Conservation (phyloP, 768 basidiomycete species). For the Mrakia blollopis region DNA sequence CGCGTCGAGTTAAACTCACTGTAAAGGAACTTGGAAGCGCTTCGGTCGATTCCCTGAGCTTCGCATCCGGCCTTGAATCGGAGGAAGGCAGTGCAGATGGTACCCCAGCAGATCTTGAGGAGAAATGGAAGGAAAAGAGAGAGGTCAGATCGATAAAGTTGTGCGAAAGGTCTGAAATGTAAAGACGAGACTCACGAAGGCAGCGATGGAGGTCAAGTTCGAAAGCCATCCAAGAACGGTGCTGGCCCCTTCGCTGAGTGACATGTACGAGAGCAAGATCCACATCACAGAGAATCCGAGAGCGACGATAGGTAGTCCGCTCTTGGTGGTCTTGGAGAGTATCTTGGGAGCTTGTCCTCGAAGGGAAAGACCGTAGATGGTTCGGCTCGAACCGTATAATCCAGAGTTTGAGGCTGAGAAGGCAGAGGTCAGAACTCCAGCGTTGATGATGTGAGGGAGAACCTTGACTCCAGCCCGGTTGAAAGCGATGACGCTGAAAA, state of each 20-base stretch:
- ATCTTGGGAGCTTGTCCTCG: conserved; percentile 49
- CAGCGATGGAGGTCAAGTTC: conserved; percentile 52
- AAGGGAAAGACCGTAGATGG: conserved; percentile 46
- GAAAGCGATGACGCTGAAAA: conserved; percentile 64
- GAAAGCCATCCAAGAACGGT: conserved; percentile 55
- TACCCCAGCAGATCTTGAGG: conserved; percentile 11
- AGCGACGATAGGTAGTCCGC: conserved; percentile 52
- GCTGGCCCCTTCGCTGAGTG: conserved; percentile 46
- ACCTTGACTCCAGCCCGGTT: conserved; percentile 63
- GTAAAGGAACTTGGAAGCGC: conserved; percentile 23
- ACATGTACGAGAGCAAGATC: conserved; percentile 35
- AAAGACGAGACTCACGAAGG: neutral
- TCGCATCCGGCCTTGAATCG: conserved; percentile 24
- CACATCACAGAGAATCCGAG: conserved; percentile 40
- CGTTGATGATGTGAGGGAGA: conserved; percentile 58
- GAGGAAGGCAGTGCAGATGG: conserved; percentile 24
- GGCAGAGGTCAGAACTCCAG: conserved; percentile 53
- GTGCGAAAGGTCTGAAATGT: too few species aligned
- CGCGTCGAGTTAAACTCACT: neutral
- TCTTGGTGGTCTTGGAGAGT: conserved; percentile 49
- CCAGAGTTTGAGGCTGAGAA: conserved; percentile 36
- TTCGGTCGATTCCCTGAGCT: conserved; percentile 26
- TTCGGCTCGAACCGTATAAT: conserved; percentile 39
- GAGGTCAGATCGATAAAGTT: too few species aligned
- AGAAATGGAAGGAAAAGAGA: too few species aligned